Conservation (phyloP, 73 alveolate genomes). For the Uronychia binucleata region DNA sequence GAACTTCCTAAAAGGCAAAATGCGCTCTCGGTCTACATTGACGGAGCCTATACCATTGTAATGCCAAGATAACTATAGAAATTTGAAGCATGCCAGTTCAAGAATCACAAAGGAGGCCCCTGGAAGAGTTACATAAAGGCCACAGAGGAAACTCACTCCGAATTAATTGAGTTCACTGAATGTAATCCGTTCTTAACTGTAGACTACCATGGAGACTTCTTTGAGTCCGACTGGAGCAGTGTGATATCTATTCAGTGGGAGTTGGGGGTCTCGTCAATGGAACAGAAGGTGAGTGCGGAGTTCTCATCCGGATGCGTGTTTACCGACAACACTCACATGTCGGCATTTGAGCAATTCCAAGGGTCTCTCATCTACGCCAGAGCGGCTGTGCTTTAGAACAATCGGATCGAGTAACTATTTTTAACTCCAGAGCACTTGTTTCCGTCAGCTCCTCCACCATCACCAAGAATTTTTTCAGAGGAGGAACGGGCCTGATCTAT, state of each 20-base stretch:
- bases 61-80: background rate
- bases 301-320: background rate
- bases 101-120: background rate
- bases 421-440: background rate
- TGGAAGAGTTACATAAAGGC: background rate
- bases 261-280: background rate
- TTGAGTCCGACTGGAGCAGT: background rate
- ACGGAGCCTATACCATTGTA: background rate
- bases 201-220: background rate
- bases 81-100: background rate
- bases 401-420: background rate
- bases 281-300: background rate
- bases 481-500: background rate
- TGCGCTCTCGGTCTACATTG: background rate
- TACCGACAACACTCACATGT: background rate
- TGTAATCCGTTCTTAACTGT: too few species aligned
- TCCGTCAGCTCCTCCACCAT: background rate
- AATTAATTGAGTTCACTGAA: background rate
- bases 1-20: background rate
- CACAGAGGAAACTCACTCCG: background rate
- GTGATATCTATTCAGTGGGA: background rate
- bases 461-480: background rate
- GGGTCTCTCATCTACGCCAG: background rate
- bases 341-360: background rate
- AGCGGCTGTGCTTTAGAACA: background rate